Evolutionary conservation across 163 green algal species (phyloP).

Genomic region (Scenedesmus sp.): DNA sequence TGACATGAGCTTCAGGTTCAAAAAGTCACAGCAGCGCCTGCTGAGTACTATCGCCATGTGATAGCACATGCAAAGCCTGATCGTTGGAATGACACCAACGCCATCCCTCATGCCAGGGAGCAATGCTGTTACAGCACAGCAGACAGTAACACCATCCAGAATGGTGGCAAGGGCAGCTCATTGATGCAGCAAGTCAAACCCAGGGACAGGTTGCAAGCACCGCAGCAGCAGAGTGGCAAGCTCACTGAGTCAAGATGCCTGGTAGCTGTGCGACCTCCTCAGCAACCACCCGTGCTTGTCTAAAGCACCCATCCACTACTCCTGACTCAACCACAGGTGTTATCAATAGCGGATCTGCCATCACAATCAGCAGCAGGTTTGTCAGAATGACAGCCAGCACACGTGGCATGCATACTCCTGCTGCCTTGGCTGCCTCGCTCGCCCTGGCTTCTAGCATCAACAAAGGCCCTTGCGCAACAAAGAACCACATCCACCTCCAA

Average conservation of each 20-base stretch:
- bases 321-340: neutral
- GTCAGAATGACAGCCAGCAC: neutral
- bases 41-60: no score
- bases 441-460: neutral
- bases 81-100: no score
- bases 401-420: neutral
- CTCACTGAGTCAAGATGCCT: neutral
- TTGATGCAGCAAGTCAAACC: neutral
- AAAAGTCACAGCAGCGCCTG: no score
- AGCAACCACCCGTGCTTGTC: neutral
- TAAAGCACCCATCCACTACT: neutral
- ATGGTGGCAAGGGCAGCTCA: no score
- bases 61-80: no score
- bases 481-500: slow-evolving; percentile 8
- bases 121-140: no score
- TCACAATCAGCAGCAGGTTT: slow-evolving; percentile 4
- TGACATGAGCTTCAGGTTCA: no score
- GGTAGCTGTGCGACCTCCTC: neutral
- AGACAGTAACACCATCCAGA: no score
- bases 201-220: neutral
- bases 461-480: neutral
- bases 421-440: neutral
- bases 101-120: no score
- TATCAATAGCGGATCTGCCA: neutral
- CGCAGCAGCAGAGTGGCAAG: neutral